Base-by-base conservation (phyloP, 148 eudicot species). In the Drosera capensis region DNA sequence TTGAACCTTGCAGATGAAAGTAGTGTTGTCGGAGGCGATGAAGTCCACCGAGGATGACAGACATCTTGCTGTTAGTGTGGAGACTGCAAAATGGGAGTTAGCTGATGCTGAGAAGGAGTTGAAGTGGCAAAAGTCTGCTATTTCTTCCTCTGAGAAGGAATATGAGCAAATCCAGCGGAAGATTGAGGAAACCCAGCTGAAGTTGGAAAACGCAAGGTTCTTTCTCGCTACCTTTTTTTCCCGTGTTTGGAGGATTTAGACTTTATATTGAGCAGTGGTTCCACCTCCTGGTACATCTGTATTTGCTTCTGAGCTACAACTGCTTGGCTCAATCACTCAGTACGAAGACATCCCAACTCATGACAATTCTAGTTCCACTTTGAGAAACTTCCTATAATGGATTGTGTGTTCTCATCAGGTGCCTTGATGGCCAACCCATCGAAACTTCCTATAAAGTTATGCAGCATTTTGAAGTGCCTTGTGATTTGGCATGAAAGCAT, bases 71-170 rank as follows among this genome's bases (percentile, higher is more conserved):
- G 50, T 75, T 13, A 74, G 69, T 52, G 71, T 88, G 29, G 96
- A 88, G 62, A 69, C 52, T 20, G 67, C 68, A 6, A 88, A 69
- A 56, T 74, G 80, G 94, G 94, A 88, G 55, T 61, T 83, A 55
- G 63, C 65, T 18, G 94, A 88, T 54, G 69, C 78, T 19, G 96
- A 88, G 47, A 88, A 83, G 75, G 94, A 88, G 60, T 48, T 75
- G 48, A 88, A 74, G 71, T 83, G 88, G 90, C 60, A 80, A 49
- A 88, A 71, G 62, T 77, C 94, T 63, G 62, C 75, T 43, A 59
- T 68, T 25, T 40, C 75, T 59, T 74, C 78, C 19, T 77, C 94
- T 23, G 96, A 88, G 72, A 88, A 77, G 78, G 96, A 88, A 63
- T 34, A 72, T 55, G 96, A 88, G 62, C 94, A 88, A 45, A 64